A percentile compares a stretch with the other conserved stretches of the same genome.
Conservation (phyloP, 1,139 yeast species). For the Yamadazyma friedrichii region DNA sequence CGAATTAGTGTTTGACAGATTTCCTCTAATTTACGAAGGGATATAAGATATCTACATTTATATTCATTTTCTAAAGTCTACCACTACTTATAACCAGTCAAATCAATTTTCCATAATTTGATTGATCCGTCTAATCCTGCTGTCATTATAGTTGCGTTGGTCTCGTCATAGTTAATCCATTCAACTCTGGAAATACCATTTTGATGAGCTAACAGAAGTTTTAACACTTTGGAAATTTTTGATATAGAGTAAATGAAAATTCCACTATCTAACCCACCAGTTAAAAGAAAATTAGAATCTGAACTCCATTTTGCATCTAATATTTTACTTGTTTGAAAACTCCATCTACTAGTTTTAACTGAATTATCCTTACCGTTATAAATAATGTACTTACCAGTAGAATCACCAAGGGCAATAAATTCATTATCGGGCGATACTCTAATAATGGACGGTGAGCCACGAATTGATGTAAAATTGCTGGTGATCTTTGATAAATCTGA, state of each 20-base stretch:
- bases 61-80: not conserved
- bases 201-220: conserved; percentile 78
- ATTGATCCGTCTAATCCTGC: conserved; percentile 83
- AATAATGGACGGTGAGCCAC: conserved; percentile 62
- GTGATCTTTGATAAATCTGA: conserved; percentile 14
- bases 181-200: conserved; percentile 76
- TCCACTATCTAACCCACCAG: conserved; percentile 84
- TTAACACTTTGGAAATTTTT: conserved; percentile 74
- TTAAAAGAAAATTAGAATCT: conserved; percentile 69
- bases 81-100: conserved; percentile 9
- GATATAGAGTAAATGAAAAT: conserved; percentile 76
- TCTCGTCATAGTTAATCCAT: conserved; percentile 50
- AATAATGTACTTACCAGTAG: conserved; percentile 76
- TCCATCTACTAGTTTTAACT: conserved; percentile 87
- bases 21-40: no score
- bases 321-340: conserved; percentile 85
- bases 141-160: conserved; percentile 42
- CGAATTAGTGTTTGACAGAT: no score
- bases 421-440: conserved; percentile 71
- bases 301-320: conserved; percentile 75
- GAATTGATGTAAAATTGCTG: conserved; percentile 24
- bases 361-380: conserved; percentile 55
- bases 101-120: conserved; percentile 63
- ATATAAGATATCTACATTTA: not conserved
- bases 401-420: conserved; percentile 81